Evolutionary conservation across 139 green algal genomes (phyloP).

Genomic region (Chlamydomonas asymmetrica): DNA sequence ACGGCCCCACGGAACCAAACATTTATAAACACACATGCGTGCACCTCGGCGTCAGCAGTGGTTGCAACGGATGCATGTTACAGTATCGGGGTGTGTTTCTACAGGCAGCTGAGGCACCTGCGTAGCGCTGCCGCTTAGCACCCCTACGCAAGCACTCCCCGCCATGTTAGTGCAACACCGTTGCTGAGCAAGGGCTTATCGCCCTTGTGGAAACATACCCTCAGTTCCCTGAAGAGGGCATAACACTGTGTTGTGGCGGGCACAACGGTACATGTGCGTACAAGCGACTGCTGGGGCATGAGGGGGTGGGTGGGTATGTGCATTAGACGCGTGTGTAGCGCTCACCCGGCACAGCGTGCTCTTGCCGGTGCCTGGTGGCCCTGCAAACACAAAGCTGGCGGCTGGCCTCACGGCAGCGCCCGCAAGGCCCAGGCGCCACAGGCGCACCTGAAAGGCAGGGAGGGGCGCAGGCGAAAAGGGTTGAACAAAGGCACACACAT

Average conservation of each 20-base stretch:
- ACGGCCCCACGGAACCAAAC: too few relatives aligned
- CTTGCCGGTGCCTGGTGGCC: conserved; percentile 78
- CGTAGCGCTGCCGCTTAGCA: too few relatives aligned
- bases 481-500: too few relatives aligned
- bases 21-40: not conserved
- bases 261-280: too few relatives aligned
- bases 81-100: not conserved
- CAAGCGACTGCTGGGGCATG: not conserved
- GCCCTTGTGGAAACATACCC: too few relatives aligned
- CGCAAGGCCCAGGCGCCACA: not conserved
- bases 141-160: too few relatives aligned
- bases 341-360: conserved; percentile 68
- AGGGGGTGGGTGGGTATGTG: not conserved
- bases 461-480: too few relatives aligned
- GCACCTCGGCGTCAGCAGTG: not conserved
- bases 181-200: too few relatives aligned
- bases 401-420: conserved; percentile 51
- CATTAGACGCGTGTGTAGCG: not conserved
- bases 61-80: not conserved
- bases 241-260: too few relatives aligned
- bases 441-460: too few relatives aligned
- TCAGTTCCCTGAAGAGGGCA: too few relatives aligned
- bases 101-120: not conserved
- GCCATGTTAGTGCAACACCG: too few relatives aligned
- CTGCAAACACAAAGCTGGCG: conserved; percentile 74